Percentiles rank a stretch among this genome's conserved stretches.
Evolutionary conservation across 257 asterid genomes (phyloP).

Genomic region (Scutellaria minor): DNA sequence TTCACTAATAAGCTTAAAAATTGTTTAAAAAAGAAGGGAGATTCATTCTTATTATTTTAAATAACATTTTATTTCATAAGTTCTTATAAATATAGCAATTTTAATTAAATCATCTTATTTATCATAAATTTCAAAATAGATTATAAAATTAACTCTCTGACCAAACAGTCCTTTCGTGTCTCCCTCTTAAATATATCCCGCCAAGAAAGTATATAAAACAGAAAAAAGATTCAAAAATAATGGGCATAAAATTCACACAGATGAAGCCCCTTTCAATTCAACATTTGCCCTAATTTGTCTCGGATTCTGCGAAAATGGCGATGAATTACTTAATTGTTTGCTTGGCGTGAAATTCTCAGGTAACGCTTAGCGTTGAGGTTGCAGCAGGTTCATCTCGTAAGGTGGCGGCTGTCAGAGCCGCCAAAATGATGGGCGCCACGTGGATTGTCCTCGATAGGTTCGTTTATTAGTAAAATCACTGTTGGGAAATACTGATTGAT

Average conservation of each 20-base stretch:
- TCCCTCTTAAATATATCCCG: too few species aligned
- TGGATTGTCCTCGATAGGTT: conserved; percentile 72
- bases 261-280: neutral
- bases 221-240: neutral
- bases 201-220: too few species aligned
- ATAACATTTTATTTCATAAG: too few species aligned
- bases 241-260: neutral
- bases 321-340: neutral
- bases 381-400: conserved; percentile 57
- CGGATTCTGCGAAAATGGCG: neutral
- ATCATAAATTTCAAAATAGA: too few species aligned
- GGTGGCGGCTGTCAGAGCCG: conserved; percentile 50
- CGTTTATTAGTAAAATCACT: neutral
- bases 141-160: too few species aligned
- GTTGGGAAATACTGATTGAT: neutral
- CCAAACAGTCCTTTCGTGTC: too few species aligned
- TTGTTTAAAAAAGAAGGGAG: too few species aligned
- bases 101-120: too few species aligned
- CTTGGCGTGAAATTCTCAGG: conserved; percentile 40
- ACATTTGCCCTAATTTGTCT: neutral
- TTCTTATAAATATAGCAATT: too few species aligned
- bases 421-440: conserved; percentile 51
- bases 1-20: too few species aligned
- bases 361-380: conserved; percentile 52
- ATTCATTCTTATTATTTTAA: too few species aligned